Base-by-base conservation (phyloP, 1,284 basidiomycete species). In the Pisolithus thermaeus region DNA sequence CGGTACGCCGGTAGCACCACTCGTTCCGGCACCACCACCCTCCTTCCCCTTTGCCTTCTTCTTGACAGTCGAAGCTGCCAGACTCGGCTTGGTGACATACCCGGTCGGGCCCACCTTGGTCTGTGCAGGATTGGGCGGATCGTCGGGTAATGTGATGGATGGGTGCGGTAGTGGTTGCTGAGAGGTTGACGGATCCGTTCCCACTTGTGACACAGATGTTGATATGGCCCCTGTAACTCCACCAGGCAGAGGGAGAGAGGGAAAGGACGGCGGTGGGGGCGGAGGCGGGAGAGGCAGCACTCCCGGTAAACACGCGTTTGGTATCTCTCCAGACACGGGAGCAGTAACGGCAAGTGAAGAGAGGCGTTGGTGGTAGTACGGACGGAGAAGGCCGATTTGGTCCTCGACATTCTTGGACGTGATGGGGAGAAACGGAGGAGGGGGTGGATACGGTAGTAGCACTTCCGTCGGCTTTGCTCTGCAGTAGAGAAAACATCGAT, bases 341-440 rank as follows among this genome's bases (percentile, higher is more conserved):
- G 12, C 20, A 52, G 56, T 42, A 7, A 62, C 53, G 9, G 75
- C 70, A 48, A 80, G 64, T 20, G 71, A 58, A 2, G 73, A 62
- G 49, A 92, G 69, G 22, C 87, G 81, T 35, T 66, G 61, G 28
- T 83, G 76, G 62, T 88, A 95, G 72, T 87, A 97, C 0, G 79
- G 68, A 55, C 81, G 87, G 58, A 98, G 79, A 27, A 98, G 71
- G 1, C 91, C 94, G 58, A 97, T 92, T 61, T 95, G 90, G 16
- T 81, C 72, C 18, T 88, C 81, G 59, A 90, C 74, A 45, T 80
- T 81, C 41, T 71, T 71, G 1, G 80, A 72, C 2, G 79, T 80
- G 58, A 97, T 75, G 1, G 82, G 81, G 3, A 92, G 66, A 59
- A 94, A 89, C 0, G 88, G 78, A 0, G 89, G 86, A 0, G 95